A percentile compares a stretch with the other conserved stretches of the same genome.
Evolutionary conservation across 192 early-diverging fungal species (phyloP).

Genomic region (Chytriomyces hyalinus): DNA sequence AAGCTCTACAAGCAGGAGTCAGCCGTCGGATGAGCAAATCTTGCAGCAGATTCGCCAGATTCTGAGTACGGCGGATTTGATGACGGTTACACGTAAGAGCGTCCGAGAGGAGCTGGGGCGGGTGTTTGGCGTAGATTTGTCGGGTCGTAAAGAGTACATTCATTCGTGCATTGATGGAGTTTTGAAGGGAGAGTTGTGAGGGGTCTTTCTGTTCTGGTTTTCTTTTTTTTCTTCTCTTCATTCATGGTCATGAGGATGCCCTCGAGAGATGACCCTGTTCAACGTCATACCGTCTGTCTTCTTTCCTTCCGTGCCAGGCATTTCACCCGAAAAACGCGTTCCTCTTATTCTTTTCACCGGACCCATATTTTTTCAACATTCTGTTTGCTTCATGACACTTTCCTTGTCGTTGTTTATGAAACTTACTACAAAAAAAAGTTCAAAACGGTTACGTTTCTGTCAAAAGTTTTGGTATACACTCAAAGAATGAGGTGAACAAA

Average conservation of each 20-base stretch:
- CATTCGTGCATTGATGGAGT: slow-evolving; percentile 82
- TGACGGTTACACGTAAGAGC: slow-evolving; percentile 95
- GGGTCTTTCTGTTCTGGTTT: not conserved
- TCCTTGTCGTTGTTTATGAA: too few species aligned
- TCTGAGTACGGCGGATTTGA: slow-evolving; percentile 87
- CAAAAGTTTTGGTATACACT: too few species aligned
- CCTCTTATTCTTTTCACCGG: too few species aligned
- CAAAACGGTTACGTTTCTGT: too few species aligned
- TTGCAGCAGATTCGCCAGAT: slow-evolving; percentile 68
- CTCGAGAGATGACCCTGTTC: not conserved
- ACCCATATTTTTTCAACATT: too few species aligned
- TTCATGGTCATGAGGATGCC: not conserved
- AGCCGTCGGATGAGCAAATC: slow-evolving; percentile 57
- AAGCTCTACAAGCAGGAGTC: slow-evolving; percentile 30
- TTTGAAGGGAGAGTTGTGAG: slow-evolving; percentile 55
- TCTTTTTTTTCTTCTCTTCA: not conserved
- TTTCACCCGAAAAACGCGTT: too few species aligned
- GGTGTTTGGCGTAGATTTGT: slow-evolving; percentile 83
- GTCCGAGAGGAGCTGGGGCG: slow-evolving; percentile 86
- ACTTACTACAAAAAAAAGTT: too few species aligned
- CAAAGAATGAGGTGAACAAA: too few species aligned
- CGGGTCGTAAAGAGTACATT: slow-evolving; percentile 85
- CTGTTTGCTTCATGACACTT: too few species aligned
- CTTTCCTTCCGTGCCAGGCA: too few species aligned
- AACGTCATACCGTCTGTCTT: too few species aligned